These are phyloP conservation scores for Debaryomyces coudertii DNA, from an alignment of 1,139 yeast genomes.

Conservation along the genomic window DNA sequence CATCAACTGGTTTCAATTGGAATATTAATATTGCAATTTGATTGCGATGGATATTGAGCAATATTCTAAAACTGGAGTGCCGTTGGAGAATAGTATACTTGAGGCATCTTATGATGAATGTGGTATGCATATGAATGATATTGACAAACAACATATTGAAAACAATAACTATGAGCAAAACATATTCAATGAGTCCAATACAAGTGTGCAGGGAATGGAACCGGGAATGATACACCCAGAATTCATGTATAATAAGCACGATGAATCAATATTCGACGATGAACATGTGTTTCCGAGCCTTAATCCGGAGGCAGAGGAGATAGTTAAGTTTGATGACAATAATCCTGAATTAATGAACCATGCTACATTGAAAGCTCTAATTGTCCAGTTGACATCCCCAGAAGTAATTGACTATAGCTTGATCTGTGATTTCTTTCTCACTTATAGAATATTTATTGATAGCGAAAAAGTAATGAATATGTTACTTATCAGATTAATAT, in stretches of 20 bases:
- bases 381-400: conserved; percentile 80
- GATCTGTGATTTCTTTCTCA: conserved; percentile 81
- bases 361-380: conserved; percentile 54
- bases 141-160: neutral
- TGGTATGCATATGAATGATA: neutral
- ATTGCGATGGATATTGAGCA: conserved; percentile 2
- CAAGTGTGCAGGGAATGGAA: neutral
- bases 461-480: conserved; percentile 60
- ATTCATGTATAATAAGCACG: conserved; percentile 40
- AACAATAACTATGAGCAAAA: neutral
- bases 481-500: conserved; percentile 64
- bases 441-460: conserved; percentile 73
- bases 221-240: conserved; percentile 14
- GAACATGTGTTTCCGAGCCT: conserved; percentile 38
- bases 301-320: conserved; percentile 21
- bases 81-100: conserved; percentile 1
- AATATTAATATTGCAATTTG: neutral
- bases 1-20: conserved; percentile 6
- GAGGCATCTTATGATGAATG: neutral
- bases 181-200: neutral
- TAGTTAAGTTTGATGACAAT: conserved; percentile 42
- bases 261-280: conserved; percentile 48
- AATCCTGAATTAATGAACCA: conserved; percentile 41
- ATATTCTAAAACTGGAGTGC: neutral
- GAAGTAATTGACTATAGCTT: conserved; percentile 76